Base-by-base conservation (phyloP, 768 basidiomycete species). In the Boletales sp. region DNA sequence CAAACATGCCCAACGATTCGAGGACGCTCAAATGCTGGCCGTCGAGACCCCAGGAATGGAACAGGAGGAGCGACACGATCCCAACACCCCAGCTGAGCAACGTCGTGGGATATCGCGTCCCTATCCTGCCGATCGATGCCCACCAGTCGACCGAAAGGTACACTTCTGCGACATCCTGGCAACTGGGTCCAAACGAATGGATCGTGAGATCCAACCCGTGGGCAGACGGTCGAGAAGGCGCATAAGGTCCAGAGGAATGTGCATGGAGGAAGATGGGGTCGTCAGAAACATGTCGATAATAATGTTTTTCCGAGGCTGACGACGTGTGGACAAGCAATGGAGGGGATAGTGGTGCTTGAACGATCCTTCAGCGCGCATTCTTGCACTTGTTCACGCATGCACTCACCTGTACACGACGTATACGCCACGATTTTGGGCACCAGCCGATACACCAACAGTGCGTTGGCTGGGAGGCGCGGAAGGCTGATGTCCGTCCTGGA, bases 41-140 rank as follows among this genome's bases (percentile, higher is more conserved):
- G 10, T 58, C 51, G 13, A 67, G 58, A 25, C 59, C 44, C 81
- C 79, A 83, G 7, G 75, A 76, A 32, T 74, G 66, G 56, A 79
- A 84, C 18, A 87, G 48, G 0, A 84, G 59, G 14, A 88, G 56
- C 5, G 78, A 72, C 2, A 83, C 79, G n/a, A 90, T 67, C 5
- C 87, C 91, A 2, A 86, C 70, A 3, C 83, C 75, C 87, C 94
- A 96, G 25, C 79, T 78, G 4, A 84, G 72, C 0, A 89, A 58
- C 2, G 84, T 83, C 31, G 81, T 84, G 41, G 86, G 78, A 69
- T 91, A 97, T 19, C 95, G 76, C 15, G 83, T 71, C 2, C 83
- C 82, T 65, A 82, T 77, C 34, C 87, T 76, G 2, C 89, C 90
- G 7, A 90, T 50, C 2, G 86, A 90, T 10, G 79, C 74, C 65